Evolutionary conservation across 352 stramenopile genomes (phyloP).

Genomic region (Pythium sp.): DNA sequence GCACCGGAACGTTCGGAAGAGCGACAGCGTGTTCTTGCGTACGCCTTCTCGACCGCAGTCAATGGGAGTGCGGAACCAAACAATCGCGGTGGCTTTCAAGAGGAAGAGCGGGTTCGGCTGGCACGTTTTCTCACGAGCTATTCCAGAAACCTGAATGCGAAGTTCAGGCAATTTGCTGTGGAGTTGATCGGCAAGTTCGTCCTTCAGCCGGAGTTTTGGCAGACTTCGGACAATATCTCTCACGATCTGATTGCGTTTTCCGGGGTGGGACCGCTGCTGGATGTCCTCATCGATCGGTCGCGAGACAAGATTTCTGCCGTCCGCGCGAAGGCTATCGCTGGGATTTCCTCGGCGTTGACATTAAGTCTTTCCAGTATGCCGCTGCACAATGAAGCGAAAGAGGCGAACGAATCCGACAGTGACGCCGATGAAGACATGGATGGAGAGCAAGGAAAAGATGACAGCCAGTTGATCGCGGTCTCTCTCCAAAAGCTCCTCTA

Average conservation of each 20-base stretch:
- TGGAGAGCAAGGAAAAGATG: slow-evolving; percentile 3
- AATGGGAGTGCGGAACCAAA: slow-evolving; percentile 18
- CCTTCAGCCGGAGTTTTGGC: slow-evolving; percentile 60
- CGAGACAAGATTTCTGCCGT: slow-evolving; percentile 78
- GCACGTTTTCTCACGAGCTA: slow-evolving; percentile 73
- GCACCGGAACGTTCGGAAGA: slow-evolving; percentile 72
- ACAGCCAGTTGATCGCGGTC: slow-evolving; percentile 35
- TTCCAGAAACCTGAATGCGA: slow-evolving; percentile 65
- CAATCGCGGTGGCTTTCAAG: slow-evolving; percentile 28
- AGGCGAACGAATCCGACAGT: slow-evolving; percentile 4
- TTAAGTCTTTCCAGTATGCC: slow-evolving; percentile 42
- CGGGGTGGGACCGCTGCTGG: slow-evolving; percentile 54
- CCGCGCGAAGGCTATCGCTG: slow-evolving; percentile 77
- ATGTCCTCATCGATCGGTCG: slow-evolving; percentile 71
- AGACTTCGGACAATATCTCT: slow-evolving; percentile 21
- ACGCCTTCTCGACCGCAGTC: slow-evolving; percentile 41
- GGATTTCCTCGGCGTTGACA: slow-evolving; percentile 61
- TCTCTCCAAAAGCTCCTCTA: slow-evolving; percentile 61
- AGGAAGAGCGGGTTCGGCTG: slow-evolving; percentile 59
- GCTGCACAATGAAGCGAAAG: slow-evolving; percentile 1
- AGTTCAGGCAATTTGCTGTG: slow-evolving; percentile 80
- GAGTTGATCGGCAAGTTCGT: slow-evolving; percentile 70
- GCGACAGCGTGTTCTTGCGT: slow-evolving; percentile 60
- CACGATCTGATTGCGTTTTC: slow-evolving; percentile 42
- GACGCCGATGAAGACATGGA: slow-evolving; percentile 24